A percentile compares a stretch with the other conserved stretches of the same genome.
Evolutionary conservation across 108 stramenopile species (phyloP).

Genomic region (Aurantiochytrium sp.): DNA sequence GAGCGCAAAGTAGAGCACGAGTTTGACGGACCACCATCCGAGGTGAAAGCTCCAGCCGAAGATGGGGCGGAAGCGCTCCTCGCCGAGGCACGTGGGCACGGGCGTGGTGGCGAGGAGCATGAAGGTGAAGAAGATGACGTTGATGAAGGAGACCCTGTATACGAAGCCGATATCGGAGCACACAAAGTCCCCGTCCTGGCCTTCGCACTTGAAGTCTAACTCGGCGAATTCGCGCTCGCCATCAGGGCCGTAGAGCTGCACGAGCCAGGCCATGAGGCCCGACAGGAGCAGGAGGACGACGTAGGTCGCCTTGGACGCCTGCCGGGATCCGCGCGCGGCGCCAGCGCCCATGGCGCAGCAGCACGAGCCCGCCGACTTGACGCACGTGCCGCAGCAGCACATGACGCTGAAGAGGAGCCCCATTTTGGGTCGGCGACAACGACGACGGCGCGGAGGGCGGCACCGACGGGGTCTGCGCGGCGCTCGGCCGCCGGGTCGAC

Average conservation of each 20-base stretch:
- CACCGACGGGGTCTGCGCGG: no score
- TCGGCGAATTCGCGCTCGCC: background rate
- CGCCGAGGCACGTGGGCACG: background rate
- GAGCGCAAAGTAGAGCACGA: background rate
- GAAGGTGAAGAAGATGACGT: background rate
- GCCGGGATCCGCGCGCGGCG: background rate
- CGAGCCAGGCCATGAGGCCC: background rate
- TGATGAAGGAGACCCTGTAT: background rate
- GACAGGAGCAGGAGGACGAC: background rate
- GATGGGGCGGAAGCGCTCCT: background rate
- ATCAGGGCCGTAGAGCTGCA: background rate
- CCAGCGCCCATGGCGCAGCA: background rate
- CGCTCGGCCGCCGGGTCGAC: no score
- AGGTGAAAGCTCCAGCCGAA: background rate
- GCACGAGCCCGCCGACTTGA: background rate
- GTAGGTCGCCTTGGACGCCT: background rate
- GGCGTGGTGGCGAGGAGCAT: background rate
- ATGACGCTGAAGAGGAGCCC: background rate
- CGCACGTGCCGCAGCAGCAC: conserved; percentile 9
- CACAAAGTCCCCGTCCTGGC: background rate
- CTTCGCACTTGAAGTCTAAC: background rate
- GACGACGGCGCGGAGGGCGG: no score
- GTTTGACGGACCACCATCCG: conserved; percentile 1
- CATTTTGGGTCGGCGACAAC: no score
- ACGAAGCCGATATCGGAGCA: background rate